Conservation (phyloP, 805 yeast species). For the Kazachstania bromeliacearum region DNA sequence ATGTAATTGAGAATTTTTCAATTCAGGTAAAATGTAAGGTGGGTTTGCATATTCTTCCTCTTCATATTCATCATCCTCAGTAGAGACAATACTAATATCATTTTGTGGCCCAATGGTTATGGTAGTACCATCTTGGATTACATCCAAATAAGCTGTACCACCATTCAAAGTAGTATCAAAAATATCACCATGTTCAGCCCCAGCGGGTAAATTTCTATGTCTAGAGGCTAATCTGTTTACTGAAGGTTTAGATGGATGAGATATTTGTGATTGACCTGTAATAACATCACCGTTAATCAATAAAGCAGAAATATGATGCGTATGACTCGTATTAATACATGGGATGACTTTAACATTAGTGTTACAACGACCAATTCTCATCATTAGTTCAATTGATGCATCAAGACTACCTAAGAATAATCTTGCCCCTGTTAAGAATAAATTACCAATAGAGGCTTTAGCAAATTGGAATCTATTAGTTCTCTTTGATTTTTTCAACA, state of each 20-base stretch:
- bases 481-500: slow-evolving; percentile 51
- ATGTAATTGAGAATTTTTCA: slow-evolving; percentile 63
- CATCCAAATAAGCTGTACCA: background rate
- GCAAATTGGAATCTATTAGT: slow-evolving; percentile 49
- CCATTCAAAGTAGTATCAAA: background rate
- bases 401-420: slow-evolving; percentile 78
- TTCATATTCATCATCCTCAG: slow-evolving; percentile 34
- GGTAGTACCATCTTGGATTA: background rate
- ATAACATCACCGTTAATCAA: slow-evolving; percentile 61
- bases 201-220: background rate
- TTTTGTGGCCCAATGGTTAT: background rate
- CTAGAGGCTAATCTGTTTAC: slow-evolving; percentile 4
- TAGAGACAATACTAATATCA: background rate
- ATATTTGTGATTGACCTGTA: slow-evolving; percentile 87
- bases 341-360: slow-evolving; percentile 58
- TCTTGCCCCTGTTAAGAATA: slow-evolving; percentile 73
- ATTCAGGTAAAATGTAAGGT: slow-evolving; percentile 51
- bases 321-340: slow-evolving; percentile 73
- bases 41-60: slow-evolving; percentile 54
- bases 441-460: slow-evolving; percentile 75
- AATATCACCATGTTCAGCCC: background rate
- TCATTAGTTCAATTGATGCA: slow-evolving; percentile 67
- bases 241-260: slow-evolving; percentile 53
- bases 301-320: slow-evolving; percentile 76
- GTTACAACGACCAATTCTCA: slow-evolving; percentile 40